These are phyloP conservation scores for Curvularia lunata DNA, from an alignment of 2,329 filamentous ascomycete genomes.

Conservation along the genomic window DNA sequence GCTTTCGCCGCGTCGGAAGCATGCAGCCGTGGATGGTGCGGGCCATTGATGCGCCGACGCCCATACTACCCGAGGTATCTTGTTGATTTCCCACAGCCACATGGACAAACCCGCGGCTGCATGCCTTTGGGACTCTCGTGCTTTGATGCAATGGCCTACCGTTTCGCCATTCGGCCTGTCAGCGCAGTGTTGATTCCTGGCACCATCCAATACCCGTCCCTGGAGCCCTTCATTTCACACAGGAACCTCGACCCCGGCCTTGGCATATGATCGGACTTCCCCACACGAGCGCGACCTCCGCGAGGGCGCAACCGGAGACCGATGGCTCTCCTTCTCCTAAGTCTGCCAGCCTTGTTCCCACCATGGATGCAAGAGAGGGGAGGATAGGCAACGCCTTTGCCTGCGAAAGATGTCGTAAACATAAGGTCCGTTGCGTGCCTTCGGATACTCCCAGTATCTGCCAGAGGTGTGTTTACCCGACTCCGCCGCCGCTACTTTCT, in stretches of 20 bases:
- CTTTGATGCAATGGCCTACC: conserved; percentile 17
- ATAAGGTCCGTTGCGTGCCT: conserved; percentile 47
- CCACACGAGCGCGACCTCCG: conserved; percentile 33
- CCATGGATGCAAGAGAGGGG: conserved; percentile 46
- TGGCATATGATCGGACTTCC: conserved; percentile 48
- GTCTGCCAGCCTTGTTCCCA: conserved; percentile 35
- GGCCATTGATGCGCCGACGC: conserved; percentile 38
- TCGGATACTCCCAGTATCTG: conserved; percentile 42
- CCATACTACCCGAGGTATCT: conserved; percentile 35
- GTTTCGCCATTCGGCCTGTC: conserved; percentile 16
- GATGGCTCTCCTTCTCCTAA: conserved; percentile 35
- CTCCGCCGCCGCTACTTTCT: conserved; percentile 16
- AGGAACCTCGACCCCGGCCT: conserved; percentile 31
- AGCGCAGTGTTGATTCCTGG: conserved; percentile 17
- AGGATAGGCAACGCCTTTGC: conserved; percentile 48
- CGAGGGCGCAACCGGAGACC: conserved; percentile 32
- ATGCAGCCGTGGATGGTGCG: conserved; percentile 31
- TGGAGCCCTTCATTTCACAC: conserved; percentile 21
- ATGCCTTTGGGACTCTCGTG: conserved; percentile 18
- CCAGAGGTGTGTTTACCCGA: conserved; percentile 40
- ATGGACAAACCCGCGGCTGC: conserved; percentile 19
- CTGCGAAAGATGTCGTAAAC: conserved; percentile 46
- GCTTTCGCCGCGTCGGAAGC: conserved; percentile 26
- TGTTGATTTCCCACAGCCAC: conserved; percentile 30
- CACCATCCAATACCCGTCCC: conserved; percentile 17